Conservation (phyloP, 495 filamentous ascomycete species). For the Thermochaetoides thermophila region DNA sequence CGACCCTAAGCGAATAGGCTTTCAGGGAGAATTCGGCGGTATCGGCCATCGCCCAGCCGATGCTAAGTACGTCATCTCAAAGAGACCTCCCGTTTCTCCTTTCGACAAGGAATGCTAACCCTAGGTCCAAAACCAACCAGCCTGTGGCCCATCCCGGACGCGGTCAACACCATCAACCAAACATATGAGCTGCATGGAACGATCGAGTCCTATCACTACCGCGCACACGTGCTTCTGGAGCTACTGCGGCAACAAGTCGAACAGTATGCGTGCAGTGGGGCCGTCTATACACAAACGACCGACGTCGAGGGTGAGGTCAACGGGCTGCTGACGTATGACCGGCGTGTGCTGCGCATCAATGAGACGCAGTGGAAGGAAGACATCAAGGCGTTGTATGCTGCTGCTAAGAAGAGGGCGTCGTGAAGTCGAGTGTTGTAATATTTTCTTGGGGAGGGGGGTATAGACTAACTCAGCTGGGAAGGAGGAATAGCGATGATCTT, state of each 20-base stretch:
- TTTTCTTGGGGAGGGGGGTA: constrained; percentile 1
- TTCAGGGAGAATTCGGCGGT: constrained; percentile 57
- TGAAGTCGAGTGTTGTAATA: too few relatives aligned
- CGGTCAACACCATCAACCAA: constrained; percentile 42
- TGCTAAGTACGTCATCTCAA: constrained; percentile 24
- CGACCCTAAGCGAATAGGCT: constrained; percentile 43
- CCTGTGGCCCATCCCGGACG: constrained; percentile 42
- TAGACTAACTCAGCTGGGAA: neutral
- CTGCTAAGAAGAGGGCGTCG: constrained; percentile 22
- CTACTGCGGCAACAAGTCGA: constrained; percentile 44
- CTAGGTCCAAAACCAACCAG: constrained; percentile 10
- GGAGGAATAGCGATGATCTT: too few relatives aligned
- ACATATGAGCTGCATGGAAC: constrained; percentile 49
- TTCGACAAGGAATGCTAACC: constrained; percentile 18
- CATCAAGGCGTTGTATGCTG: constrained; percentile 42
- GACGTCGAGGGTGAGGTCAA: constrained; percentile 67
- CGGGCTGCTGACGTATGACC: constrained; percentile 53
- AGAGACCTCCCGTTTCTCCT: too few relatives aligned
- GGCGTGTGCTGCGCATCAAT: constrained; percentile 37
- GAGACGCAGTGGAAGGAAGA: constrained; percentile 43
- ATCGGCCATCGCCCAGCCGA: constrained; percentile 45
- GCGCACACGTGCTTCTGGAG: constrained; percentile 34
- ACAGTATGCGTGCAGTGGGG: constrained; percentile 42
- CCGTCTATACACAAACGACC: constrained; percentile 51
- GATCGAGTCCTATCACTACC: constrained; percentile 50